phyloP scores from a whole-genome alignment of 768 basidiomycete genomes.

The Termitomyces titanicus region DNA sequence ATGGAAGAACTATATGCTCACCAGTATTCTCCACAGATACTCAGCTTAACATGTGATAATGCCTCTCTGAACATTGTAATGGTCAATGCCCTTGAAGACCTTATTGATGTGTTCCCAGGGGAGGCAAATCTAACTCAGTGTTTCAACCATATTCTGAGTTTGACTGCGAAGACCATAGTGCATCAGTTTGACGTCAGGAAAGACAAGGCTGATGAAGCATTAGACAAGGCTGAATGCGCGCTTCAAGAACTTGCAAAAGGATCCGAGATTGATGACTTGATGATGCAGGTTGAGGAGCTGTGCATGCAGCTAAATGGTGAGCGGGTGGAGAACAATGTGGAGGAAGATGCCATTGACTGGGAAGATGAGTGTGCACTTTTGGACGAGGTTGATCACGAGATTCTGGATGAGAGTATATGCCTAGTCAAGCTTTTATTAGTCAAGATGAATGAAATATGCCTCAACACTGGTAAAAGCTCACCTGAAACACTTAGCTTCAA shows the following conservation, averaged over 20 bases:
- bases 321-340: constrained; percentile 7
- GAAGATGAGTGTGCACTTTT: constrained; percentile 18
- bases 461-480: no score
- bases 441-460: constrained; percentile 28
- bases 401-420: constrained; percentile 13
- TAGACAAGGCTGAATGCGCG: constrained; percentile 2
- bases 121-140: constrained; percentile 25
- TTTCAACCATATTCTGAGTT: constrained; percentile 35
- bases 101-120: constrained; percentile 21
- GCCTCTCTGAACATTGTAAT: constrained; percentile 31
- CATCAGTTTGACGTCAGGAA: no score
- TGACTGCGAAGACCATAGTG: constrained; percentile 30
- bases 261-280: constrained; percentile 7
- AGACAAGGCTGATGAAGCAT: constrained; percentile 3
- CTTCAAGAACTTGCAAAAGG: constrained; percentile 15
- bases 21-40: no score
- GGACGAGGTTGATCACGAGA: constrained; percentile 1
- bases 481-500: not conserved
- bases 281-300: constrained; percentile 10
- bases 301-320: constrained; percentile 6
- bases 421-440: constrained; percentile 25
- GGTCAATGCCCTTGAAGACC: constrained; percentile 20
- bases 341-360: constrained; percentile 16
- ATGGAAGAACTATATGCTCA: no score
- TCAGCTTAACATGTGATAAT: constrained; percentile 34